Percentiles rank a stretch among this genome's conserved stretches.
These are phyloP conservation scores for Mikania micrantha DNA, from an alignment of 129 eudicot genomes.

Conservation along the genomic window DNA sequence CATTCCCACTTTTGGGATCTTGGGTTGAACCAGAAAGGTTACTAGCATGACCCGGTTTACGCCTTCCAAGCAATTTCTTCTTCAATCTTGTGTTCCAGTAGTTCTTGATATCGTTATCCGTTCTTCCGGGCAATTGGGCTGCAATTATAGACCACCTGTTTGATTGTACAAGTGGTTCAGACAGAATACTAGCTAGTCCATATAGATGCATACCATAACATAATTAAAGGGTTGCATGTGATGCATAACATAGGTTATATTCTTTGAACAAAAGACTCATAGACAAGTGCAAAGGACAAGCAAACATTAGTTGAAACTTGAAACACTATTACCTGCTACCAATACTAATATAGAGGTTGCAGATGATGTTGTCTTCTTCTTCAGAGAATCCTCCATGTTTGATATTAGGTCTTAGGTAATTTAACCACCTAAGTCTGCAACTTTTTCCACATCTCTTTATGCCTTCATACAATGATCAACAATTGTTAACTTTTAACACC, in stretches of 20 bases:
- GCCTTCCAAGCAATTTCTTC: constrained; percentile 68
- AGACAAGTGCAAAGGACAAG: constrained; percentile 52
- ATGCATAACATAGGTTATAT: constrained; percentile 20
- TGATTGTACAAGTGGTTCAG: constrained; percentile 4
- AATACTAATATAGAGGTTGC: constrained; percentile 62
- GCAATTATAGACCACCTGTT: constrained; percentile 80
- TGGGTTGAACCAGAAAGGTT: constrained; percentile 22
- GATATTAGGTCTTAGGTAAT: constrained; percentile 86
- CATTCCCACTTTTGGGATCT: constrained; percentile 25
- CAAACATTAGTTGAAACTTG: constrained; percentile 3
- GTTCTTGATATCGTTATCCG: constrained; percentile 87
- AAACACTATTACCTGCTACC: constrained; percentile 65
- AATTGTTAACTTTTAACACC: background rate
- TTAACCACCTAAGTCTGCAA: constrained; percentile 93
- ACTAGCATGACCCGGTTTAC: constrained; percentile 33
- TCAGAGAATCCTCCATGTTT: constrained; percentile 89
- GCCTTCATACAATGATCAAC: constrained; percentile 33
- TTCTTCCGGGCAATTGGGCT: constrained; percentile 68
- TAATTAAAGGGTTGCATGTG: background rate
- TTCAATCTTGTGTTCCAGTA: constrained; percentile 80
- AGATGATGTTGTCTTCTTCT: constrained; percentile 80
- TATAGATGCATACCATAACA: background rate
- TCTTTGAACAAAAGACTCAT: constrained; percentile 31
- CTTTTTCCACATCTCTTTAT: constrained; percentile 97
- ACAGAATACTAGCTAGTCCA: background rate